These are phyloP conservation scores for sweet orange (Citrus sinensis) DNA, from an alignment of 345 rosid genomes.

Conservation along the genomic window DNA sequence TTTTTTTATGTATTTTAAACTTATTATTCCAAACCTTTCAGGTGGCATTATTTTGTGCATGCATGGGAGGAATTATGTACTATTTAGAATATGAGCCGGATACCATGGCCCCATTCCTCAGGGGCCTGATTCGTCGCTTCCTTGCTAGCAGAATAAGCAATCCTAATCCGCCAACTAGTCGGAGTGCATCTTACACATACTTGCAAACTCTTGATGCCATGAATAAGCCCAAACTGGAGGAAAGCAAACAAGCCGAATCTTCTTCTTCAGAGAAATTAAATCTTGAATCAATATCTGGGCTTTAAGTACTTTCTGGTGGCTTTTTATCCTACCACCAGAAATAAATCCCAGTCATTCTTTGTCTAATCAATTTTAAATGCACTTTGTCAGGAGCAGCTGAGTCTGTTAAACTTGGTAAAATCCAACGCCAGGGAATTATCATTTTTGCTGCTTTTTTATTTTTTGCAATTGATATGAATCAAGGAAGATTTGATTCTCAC, in stretches of 20 bases:
- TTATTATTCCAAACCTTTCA: slow-evolving; percentile 26
- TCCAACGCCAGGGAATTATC: neutral
- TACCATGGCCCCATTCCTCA: slow-evolving; percentile 92
- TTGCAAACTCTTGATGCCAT: slow-evolving; percentile 67
- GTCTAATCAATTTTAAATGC: neutral
- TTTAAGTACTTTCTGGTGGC: slow-evolving; percentile 33
- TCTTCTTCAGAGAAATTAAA: slow-evolving; percentile 65
- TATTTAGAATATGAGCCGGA: slow-evolving; percentile 91
- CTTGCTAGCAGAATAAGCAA: slow-evolving; percentile 93
- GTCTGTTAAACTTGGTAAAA: slow-evolving; percentile 6
- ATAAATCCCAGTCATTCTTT: slow-evolving; percentile 21
- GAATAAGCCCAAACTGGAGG: slow-evolving; percentile 49
- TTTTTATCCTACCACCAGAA: slow-evolving; percentile 1
- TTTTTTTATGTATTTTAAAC: neutral
- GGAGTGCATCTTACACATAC: slow-evolving; percentile 64
- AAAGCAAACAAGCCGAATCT: slow-evolving; percentile 45
- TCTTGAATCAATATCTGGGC: slow-evolving; percentile 93
- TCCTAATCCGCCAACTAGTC: slow-evolving; percentile 50
- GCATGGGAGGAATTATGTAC: slow-evolving; percentile 99
- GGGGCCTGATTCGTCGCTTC: slow-evolving; percentile 90
- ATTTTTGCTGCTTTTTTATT: neutral
- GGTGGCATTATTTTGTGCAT: slow-evolving; percentile 93
- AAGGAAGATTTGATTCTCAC: slow-evolving; percentile 7
- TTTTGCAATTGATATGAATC: neutral
- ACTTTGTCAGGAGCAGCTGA: neutral